Base-by-base conservation (phyloP, 495 filamentous ascomycete species). In the Aspergillus ostianus region DNA sequence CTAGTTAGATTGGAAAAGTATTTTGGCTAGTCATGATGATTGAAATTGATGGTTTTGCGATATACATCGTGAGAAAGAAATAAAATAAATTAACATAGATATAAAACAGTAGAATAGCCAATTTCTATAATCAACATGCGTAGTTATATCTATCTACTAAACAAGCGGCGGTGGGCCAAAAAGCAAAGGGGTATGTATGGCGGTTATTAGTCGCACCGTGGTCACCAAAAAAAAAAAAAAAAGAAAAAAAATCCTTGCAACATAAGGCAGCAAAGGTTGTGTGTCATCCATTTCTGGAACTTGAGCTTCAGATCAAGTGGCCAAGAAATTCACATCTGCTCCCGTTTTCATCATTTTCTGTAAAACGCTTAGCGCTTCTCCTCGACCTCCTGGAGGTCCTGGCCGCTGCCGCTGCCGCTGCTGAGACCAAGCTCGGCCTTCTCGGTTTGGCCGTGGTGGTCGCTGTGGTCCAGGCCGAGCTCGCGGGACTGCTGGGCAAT, bases 401-500 rank as follows among this genome's bases (percentile, higher is more conserved):
- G 51, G 51, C 51, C 51, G 50, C 27, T 52, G 50, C 36, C 36
- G 29, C 45, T 57, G 55, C 49, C 36, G 51, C 61, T 45, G 57
- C 51, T 58, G 57, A 58, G 51, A n/a, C 60, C 29, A 17, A 58
- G 51, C 55, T 60, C 58, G 57, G 51, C 56, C 23, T 54, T 45
- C 52, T 67, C 56, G 30, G 44, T 8, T 9, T 19, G 12, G 4
- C 23, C 23, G 26, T 52, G 44, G 29, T 47, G 19, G 44, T 32
- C 49, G 50, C 21, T 45, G 50, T 41, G 6, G 55, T 64, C 41
- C 32, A 46, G 18, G 41, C 64, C 23, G 46, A 55, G 56, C 51
- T 52, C 58, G 45, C 49, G 32, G 46, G 67, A 61, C 58, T 69
- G 66, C 41, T 70, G 57, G 36, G 55, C 51, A 46, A 75, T 73